Conservation (phyloP, 257 asterid species). For the Linaria vulgaris region DNA sequence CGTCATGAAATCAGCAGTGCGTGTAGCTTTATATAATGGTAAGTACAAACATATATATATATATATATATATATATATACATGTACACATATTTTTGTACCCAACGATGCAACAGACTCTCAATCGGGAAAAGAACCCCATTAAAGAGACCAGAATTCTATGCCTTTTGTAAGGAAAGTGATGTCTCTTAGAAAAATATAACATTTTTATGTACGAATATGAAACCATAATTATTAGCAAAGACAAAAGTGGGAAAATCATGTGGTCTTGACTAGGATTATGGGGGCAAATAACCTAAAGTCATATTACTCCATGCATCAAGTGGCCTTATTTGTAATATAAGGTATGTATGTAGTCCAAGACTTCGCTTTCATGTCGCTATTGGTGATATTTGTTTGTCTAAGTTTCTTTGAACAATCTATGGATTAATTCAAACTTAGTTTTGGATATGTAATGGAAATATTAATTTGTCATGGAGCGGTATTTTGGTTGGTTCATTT, state of each 20-base stretch:
- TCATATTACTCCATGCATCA: conserved; percentile 15
- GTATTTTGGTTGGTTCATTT: too few relatives aligned
- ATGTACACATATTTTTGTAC: neutral
- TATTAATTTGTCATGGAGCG: too few relatives aligned
- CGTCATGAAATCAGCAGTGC: too few relatives aligned
- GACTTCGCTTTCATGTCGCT: conserved; percentile 32
- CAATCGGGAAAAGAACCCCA: conserved; percentile 27
- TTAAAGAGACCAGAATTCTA: conserved; percentile 36
- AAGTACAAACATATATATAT: too few relatives aligned
- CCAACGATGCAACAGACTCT: neutral
- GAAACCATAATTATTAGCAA: conserved; percentile 11
- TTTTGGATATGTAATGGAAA: too few relatives aligned
- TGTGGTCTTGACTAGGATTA: conserved; percentile 42
- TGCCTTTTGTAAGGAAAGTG: conserved; percentile 32
- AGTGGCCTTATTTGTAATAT: conserved; percentile 4
- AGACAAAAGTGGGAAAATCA: conserved; percentile 24
- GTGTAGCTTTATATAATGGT: neutral
- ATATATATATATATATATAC: neutral
- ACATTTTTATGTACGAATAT: conserved; percentile 21
- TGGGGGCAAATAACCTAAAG: conserved; percentile 36
- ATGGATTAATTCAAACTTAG: too few relatives aligned
- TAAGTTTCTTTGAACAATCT: too few relatives aligned
- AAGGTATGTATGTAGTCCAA: conserved; percentile 24
- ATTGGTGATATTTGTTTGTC: conserved; percentile 14
- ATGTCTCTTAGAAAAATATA: conserved; percentile 24